phyloP scores from a whole-genome alignment of 2,329 filamentous ascomycete genomes.

The Penicillium sp. region DNA sequence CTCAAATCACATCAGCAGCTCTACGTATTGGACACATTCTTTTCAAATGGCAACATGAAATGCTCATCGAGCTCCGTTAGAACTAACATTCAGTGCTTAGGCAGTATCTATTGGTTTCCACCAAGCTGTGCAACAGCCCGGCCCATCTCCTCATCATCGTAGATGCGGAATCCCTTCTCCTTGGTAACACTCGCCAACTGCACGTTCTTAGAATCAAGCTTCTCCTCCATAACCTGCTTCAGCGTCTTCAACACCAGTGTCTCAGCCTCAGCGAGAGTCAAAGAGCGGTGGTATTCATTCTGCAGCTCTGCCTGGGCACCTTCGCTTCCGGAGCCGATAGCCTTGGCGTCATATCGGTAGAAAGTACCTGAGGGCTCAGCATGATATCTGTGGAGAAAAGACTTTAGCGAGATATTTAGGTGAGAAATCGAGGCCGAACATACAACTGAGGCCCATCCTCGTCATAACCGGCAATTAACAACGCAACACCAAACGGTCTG shows the following conservation, averaged over 20 bases:
- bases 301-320: constrained; percentile 97
- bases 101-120: constrained; percentile 41
- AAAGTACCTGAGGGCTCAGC: constrained; percentile 98
- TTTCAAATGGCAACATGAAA: constrained; percentile 26
- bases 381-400: constrained; percentile 67
- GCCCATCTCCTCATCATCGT: constrained; percentile 96
- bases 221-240: constrained; percentile 99
- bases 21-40: constrained; percentile 26
- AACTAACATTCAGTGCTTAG: not conserved
- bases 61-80: not conserved
- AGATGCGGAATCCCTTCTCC: constrained; percentile 98
- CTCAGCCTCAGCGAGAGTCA: constrained; percentile 90
- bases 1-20: not conserved
- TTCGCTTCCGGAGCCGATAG: constrained; percentile 95
- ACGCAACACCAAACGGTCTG: constrained; percentile 91
- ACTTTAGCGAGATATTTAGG: not conserved
- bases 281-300: constrained; percentile 98
- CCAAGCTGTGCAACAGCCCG: constrained; percentile 74
- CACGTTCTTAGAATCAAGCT: constrained; percentile 97
- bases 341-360: constrained; percentile 98
- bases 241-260: constrained; percentile 94
- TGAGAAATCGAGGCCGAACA: constrained; percentile 28
- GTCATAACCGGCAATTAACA: constrained; percentile 95
- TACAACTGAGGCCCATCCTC: constrained; percentile 92
- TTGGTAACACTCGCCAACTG: constrained; percentile 97